Conservation (phyloP, 1,284 basidiomycete genomes). For the Kalmanozyma brasiliensis region DNA sequence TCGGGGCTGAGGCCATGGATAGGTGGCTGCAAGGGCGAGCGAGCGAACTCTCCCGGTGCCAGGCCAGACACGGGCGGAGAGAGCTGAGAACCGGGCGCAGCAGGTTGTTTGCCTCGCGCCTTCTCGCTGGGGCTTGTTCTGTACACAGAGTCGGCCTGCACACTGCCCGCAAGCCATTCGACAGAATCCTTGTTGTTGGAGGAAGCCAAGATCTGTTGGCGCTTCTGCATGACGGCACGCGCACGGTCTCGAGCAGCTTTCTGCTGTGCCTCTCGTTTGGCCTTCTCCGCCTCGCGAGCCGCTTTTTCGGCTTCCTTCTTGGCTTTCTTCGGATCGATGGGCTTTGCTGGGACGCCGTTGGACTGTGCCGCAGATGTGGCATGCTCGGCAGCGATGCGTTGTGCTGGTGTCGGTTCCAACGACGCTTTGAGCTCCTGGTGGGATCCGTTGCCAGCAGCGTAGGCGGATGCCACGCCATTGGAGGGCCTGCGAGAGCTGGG, state of each 20-base stretch:
- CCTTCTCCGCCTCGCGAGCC: slow-evolving; percentile 83
- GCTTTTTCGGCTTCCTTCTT: slow-evolving; percentile 89
- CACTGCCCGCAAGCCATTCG: slow-evolving; percentile 55
- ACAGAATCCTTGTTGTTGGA: slow-evolving; percentile 58
- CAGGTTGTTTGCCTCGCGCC: slow-evolving; percentile 58
- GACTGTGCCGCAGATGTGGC: slow-evolving; percentile 22
- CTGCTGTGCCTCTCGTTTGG: slow-evolving; percentile 81
- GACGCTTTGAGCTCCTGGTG: slow-evolving; percentile 16
- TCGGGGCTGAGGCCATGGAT: slow-evolving; percentile 34
- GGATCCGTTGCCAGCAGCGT: slow-evolving; percentile 11
- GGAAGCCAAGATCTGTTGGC: slow-evolving; percentile 68
- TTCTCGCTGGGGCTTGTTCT: slow-evolving; percentile 51
- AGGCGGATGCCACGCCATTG: slow-evolving; percentile 12
- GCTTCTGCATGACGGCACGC: slow-evolving; percentile 93
- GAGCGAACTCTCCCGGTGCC: slow-evolving; percentile 40
- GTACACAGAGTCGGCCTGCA: slow-evolving; percentile 33
- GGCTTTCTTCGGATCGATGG: slow-evolving; percentile 80
- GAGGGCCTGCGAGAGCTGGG: slow-evolving; percentile 13
- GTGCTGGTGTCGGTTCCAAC: slow-evolving; percentile 46
- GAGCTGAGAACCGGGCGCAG: slow-evolving; percentile 34
- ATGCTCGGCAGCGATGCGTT: slow-evolving; percentile 48
- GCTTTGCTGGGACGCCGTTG: slow-evolving; percentile 68
- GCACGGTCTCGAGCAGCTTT: slow-evolving; percentile 81
- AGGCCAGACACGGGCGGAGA: slow-evolving; percentile 47
- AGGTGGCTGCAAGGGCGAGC: slow-evolving; percentile 38